Percentiles rank a stretch among this genome's conserved stretches.
Evolutionary conservation across 2,329 filamentous ascomycete genomes (phyloP).

Genomic region (Cladosporium oxysporum): DNA sequence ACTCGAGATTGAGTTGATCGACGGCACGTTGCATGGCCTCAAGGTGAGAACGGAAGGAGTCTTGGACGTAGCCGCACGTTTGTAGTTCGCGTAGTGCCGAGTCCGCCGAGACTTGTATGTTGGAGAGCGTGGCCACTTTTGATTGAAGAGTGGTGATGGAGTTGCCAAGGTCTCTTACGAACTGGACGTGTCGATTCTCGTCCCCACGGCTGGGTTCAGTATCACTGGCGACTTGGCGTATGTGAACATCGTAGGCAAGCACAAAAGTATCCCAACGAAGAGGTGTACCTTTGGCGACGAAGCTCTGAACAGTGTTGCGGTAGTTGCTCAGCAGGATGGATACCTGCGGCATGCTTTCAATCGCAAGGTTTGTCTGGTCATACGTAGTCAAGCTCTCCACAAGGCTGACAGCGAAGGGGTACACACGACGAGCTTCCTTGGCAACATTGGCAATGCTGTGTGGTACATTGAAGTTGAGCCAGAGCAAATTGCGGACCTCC

Average conservation of each 20-base stretch:
- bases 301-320: constrained; percentile 80
- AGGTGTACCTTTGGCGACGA: constrained; percentile 84
- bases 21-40: constrained; percentile 88
- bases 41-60: constrained; percentile 77
- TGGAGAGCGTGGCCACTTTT: constrained; percentile 77
- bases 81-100: constrained; percentile 81
- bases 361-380: constrained; percentile 81
- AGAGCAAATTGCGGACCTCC: constrained; percentile 92
- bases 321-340: constrained; percentile 87
- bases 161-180: constrained; percentile 88
- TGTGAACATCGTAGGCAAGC: constrained; percentile 89
- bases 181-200: constrained; percentile 72
- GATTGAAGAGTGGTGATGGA: constrained; percentile 84
- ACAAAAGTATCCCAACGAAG: constrained; percentile 98
- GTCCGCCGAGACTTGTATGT: constrained; percentile 78
- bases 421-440: constrained; percentile 98
- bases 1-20: constrained; percentile 94
- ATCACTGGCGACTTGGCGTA: constrained; percentile 64
- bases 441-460: constrained; percentile 94
- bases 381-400: constrained; percentile 99
- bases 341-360: constrained; percentile 82
- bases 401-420: constrained; percentile 93
- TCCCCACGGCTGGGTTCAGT: constrained; percentile 46
- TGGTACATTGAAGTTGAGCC: constrained; percentile 92
- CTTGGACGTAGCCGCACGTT: constrained; percentile 77